These are phyloP conservation scores for apple (Malus domestica) DNA, from an alignment of 306 rosid genomes.

Conservation along the genomic window DNA sequence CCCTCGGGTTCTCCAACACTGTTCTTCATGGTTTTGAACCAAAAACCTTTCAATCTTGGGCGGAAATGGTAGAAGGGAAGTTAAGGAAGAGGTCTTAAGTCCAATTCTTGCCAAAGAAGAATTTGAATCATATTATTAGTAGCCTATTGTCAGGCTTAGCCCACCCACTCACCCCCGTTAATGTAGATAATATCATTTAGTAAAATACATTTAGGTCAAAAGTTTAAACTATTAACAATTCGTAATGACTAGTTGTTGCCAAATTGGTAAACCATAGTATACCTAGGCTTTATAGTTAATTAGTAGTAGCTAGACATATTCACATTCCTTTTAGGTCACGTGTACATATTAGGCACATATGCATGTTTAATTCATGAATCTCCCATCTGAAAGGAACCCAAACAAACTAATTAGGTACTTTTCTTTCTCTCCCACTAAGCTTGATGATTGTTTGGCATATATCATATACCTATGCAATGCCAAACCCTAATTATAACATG, in stretches of 20 bases:
- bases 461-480: background rate
- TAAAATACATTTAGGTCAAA: background rate
- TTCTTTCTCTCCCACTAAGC: background rate
- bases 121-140: too few relatives aligned
- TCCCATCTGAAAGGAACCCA: background rate
- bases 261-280: background rate
- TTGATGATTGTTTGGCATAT: background rate
- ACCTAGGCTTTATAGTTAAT: background rate
- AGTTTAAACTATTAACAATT: background rate
- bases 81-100: too few relatives aligned
- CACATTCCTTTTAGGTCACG: constrained; percentile 3
- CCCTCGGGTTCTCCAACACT: too few relatives aligned
- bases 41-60: too few relatives aligned
- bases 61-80: too few relatives aligned
- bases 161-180: too few relatives aligned
- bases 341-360: background rate
- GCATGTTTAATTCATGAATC: background rate
- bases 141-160: too few relatives aligned
- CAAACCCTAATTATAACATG: background rate
- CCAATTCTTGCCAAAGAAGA: too few relatives aligned
- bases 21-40: too few relatives aligned
- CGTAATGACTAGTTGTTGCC: background rate
- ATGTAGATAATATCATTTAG: background rate
- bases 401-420: background rate
- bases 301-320: background rate